Conservation (phyloP, 164 flowering plant genomes). For the Sedum album region DNA sequence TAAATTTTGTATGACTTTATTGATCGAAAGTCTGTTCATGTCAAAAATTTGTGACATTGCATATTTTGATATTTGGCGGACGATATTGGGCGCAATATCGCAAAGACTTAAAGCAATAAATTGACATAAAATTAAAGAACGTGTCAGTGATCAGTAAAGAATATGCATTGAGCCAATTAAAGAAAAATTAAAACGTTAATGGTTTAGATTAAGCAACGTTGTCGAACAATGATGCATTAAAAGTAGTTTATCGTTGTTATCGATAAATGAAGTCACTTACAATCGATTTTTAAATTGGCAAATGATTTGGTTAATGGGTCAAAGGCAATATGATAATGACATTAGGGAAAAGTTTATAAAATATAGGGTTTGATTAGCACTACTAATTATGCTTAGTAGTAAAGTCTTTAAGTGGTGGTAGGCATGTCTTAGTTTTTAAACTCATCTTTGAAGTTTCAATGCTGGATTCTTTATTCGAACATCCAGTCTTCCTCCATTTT, state of each 20-base stretch:
- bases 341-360: not conserved
- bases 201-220: not conserved
- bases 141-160: not conserved
- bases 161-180: not conserved
- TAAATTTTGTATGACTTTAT: not conserved
- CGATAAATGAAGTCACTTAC: not conserved
- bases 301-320: not conserved
- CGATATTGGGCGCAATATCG: not conserved
- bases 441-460: not conserved
- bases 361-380: constrained; percentile 2
- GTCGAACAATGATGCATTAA: not conserved
- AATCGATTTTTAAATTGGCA: not conserved
- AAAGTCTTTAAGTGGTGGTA: not conserved
- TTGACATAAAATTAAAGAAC: not conserved
- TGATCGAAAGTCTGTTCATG: not conserved
- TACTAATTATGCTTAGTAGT: not conserved
- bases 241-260: too few relatives aligned
- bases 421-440: constrained; percentile 2
- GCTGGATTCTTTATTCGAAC: not conserved
- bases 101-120: not conserved
- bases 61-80: not conserved
- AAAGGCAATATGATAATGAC: not conserved
- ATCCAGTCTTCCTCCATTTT: not conserved
- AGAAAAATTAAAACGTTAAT: not conserved
- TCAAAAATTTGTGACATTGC: not conserved